phyloP scores from a whole-genome alignment of 352 stramenopile species.

The Globisporangium barbulae region DNA sequence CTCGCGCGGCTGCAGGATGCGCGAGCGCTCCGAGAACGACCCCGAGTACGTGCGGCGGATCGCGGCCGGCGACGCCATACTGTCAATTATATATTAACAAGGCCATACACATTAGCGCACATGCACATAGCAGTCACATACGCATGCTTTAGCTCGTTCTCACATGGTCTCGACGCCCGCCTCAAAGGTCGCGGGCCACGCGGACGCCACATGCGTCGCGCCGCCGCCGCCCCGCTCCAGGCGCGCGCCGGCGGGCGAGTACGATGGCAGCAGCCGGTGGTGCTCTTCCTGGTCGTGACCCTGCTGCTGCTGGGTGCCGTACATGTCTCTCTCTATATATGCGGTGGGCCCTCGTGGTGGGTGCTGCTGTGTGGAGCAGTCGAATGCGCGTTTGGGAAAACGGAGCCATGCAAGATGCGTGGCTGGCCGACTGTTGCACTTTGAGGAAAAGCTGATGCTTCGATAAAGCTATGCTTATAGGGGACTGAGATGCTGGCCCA shows the following conservation, averaged over 20 bases:
- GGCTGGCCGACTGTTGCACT: no score
- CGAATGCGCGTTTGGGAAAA: slow-evolving; percentile 6
- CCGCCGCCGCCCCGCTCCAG: slow-evolving; percentile 26
- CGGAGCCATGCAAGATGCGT: not conserved
- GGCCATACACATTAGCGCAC: slow-evolving; percentile 1
- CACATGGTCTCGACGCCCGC: slow-evolving; percentile 58
- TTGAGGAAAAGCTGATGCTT: no score
- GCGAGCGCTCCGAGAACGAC: slow-evolving; percentile 44
- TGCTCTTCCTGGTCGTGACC: slow-evolving; percentile 17
- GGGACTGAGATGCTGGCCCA: no score
- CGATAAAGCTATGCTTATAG: no score
- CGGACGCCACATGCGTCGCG: slow-evolving; percentile 22
- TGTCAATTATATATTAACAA: slow-evolving; percentile 13
- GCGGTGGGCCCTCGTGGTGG: not conserved
- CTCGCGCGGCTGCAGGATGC: slow-evolving; percentile 27
- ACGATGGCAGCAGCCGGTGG: slow-evolving; percentile 54
- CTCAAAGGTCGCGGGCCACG: slow-evolving; percentile 77
- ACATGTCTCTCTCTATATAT: slow-evolving; percentile 4
- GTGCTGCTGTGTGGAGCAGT: not conserved
- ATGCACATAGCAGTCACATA: not conserved
- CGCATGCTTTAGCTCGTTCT: not conserved
- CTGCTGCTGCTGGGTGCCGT: slow-evolving; percentile 48
- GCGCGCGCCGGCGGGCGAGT: slow-evolving; percentile 48
- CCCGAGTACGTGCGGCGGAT: slow-evolving; percentile 31
- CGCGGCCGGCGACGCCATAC: slow-evolving; percentile 54